These are phyloP conservation scores for Pseudonitzschia multistriata DNA, from an alignment of 108 stramenopile species.

Conservation along the genomic window DNA sequence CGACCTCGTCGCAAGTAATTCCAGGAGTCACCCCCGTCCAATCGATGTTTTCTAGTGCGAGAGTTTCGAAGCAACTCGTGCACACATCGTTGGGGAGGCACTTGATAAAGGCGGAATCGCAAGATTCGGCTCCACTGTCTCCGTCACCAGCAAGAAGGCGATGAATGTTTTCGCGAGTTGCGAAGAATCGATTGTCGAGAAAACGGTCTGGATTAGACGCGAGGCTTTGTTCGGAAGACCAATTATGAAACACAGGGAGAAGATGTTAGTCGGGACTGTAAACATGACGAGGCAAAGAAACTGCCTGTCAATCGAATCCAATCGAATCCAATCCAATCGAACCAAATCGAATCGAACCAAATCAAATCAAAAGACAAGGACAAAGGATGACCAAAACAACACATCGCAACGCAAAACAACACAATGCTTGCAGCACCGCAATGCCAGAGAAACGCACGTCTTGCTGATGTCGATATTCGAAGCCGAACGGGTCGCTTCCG, in stretches of 20 bases:
- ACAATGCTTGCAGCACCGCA: too few relatives aligned
- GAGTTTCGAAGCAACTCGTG: slow-evolving; percentile 60
- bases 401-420: not conserved
- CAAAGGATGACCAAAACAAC: not conserved
- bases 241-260: too few relatives aligned
- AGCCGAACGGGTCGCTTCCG: not conserved
- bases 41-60: slow-evolving; percentile 63
- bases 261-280: too few relatives aligned
- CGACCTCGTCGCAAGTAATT: slow-evolving; percentile 66
- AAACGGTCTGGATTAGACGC: not conserved
- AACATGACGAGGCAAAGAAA: not conserved
- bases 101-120: slow-evolving; percentile 65
- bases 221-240: slow-evolving; percentile 2
- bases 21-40: slow-evolving; percentile 77
- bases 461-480: not conserved
- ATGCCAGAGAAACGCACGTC: not conserved
- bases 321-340: not conserved
- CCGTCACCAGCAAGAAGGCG: slow-evolving; percentile 4
- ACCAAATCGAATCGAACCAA: not conserved
- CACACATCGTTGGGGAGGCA: slow-evolving; percentile 65
- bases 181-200: not conserved
- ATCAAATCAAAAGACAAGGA: not conserved
- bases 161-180: slow-evolving; percentile 1
- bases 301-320: not conserved
- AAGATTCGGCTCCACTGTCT: slow-evolving; percentile 17